Evolutionary conservation across 2,329 filamentous ascomycete genomes (phyloP).

Genomic region (Blastomyces emzantsi): DNA sequence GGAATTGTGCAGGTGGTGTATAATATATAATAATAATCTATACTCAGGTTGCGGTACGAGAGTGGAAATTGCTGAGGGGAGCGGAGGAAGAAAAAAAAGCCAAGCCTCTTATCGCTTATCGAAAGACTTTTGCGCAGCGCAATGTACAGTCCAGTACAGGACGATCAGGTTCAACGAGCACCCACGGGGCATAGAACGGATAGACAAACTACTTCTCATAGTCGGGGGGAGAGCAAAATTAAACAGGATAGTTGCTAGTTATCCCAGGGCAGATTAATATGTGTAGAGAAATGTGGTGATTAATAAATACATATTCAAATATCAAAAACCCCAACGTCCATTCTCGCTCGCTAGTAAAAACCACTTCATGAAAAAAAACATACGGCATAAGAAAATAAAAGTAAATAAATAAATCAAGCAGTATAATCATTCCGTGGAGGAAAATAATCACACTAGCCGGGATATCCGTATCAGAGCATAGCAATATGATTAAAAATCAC

Average conservation of each 20-base stretch:
- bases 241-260: not conserved
- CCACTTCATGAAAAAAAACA: not conserved
- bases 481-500: conserved; percentile 22
- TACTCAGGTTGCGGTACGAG: not conserved
- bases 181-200: not conserved
- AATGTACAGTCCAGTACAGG: too few relatives aligned
- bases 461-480: not conserved
- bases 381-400: not conserved
- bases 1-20: not conserved
- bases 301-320: not conserved
- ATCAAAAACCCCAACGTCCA: not conserved
- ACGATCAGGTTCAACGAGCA: too few relatives aligned
- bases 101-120: conserved; percentile 1
- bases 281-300: not conserved
- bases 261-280: not conserved
- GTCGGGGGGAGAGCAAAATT: not conserved
- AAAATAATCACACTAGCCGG: not conserved
- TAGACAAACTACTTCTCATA: not conserved
- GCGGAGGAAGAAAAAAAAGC: too few relatives aligned
- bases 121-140: too few relatives aligned
- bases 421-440: not conserved
- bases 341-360: not conserved
- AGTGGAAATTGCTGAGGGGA: not conserved
- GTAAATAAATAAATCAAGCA: not conserved
- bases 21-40: not conserved